Evolutionary conservation across 257 asterid genomes (phyloP).

Genomic region (Plantago ovata): DNA sequence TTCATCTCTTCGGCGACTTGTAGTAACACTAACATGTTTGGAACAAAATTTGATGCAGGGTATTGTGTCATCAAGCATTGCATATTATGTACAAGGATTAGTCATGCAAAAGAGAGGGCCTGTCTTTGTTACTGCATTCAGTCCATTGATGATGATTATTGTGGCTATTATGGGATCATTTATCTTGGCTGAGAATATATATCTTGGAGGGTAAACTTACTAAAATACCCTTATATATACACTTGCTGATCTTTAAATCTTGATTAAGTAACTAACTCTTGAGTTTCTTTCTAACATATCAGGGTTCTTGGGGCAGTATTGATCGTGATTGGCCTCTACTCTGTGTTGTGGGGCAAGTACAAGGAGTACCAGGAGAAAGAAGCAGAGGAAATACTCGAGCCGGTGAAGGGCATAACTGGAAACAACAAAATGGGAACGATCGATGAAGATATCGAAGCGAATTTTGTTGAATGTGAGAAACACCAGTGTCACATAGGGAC

Average conservation of each 20-base stretch:
- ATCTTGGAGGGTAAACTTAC: constrained; percentile 65
- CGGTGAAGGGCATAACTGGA: constrained; percentile 34
- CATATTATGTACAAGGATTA: constrained; percentile 84
- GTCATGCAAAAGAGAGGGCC: constrained; percentile 88
- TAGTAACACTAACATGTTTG: not conserved
- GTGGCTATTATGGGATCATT: constrained; percentile 92
- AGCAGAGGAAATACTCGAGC: constrained; percentile 37
- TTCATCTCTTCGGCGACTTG: not conserved
- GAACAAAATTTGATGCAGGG: constrained; percentile 58
- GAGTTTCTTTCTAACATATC: not conserved
- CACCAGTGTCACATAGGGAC: constrained; percentile 21
- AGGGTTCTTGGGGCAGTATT: constrained; percentile 48
- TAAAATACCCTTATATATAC: too few species aligned
- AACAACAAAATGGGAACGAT: constrained; percentile 19
- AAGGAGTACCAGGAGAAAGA: constrained; percentile 44
- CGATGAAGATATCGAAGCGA: constrained; percentile 53
- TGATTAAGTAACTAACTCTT: not conserved
- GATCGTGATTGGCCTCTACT: constrained; percentile 49
- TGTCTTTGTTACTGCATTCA: constrained; percentile 81
- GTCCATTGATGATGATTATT: constrained; percentile 89
- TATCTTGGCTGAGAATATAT: constrained; percentile 73
- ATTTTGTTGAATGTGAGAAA: constrained; percentile 25
- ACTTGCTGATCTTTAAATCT: not conserved
- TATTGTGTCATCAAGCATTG: constrained; percentile 78
- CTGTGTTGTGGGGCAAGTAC: constrained; percentile 58